Evolutionary conservation across 2,329 filamentous ascomycete species (phyloP), one percentile per base, ranked within the genome.

Genomic region (Penicillium sp.): DNA sequence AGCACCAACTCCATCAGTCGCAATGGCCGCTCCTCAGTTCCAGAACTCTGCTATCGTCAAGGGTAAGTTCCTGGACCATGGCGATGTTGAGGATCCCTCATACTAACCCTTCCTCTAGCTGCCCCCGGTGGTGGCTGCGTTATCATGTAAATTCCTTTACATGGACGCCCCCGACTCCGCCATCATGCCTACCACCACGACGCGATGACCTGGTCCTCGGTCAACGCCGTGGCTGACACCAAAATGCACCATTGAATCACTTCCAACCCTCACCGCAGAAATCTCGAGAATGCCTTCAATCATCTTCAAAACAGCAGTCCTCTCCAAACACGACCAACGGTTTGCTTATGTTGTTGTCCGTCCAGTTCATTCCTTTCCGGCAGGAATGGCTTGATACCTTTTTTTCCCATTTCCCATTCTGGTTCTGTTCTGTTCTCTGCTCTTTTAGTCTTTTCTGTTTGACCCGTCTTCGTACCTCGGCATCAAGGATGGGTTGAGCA

Each of bases 51-150:
- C 51, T 33, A 34, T 52, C 36, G 41, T 49, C 34, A 55, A 56
- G 50, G 53, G 57, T 57, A 47, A 33, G 41, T 9, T 13, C 18
- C 11, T 16, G 4, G 18, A n/a, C 7, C 30, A 28, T 29, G n/a
- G n/a, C n/a, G n/a, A 30, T 11, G 21, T 32, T 20, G 10, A 13
- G n/a, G 20, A 18, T 21, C 11, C n/a, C 4, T 16, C 11, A 17
- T 32, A 23, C 37, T 38, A 26, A 35, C 15, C 6, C 10, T 10
- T n/a, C 16, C 30, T 28, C 42, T 18, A 51, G 54, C 54, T 20
- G 54, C 54, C 44, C 56, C 58, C 37, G 55, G 54, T 20, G 53
- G 51, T 39, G 58, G 58, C 47, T 61, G 58, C 45, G 49, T 56
- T 36, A 45, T 61, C 39, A 60, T 60, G 58, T 46, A 46, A 39